These are phyloP conservation scores for Dactylorhiza incarnata DNA, from an alignment of 106 monocot genomes.

Conservation along the genomic window DNA sequence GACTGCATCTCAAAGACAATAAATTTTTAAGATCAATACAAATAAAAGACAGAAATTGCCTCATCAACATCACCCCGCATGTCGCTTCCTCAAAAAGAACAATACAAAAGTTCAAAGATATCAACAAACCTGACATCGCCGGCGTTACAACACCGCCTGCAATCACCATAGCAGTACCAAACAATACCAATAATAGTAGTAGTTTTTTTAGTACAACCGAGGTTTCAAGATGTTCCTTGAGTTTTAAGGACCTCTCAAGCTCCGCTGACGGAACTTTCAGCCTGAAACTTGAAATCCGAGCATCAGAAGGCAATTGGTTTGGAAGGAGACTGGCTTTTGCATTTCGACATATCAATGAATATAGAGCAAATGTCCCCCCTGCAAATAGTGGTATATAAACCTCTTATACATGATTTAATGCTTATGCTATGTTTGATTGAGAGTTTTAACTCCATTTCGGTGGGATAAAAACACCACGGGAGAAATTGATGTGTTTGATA, in stretches of 20 bases:
- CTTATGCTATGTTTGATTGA: too few species aligned
- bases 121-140: constrained; percentile 82
- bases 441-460: too few species aligned
- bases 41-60: background rate
- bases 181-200: constrained; percentile 75
- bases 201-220: constrained; percentile 66
- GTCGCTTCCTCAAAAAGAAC: background rate
- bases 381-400: constrained; percentile 8
- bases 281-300: constrained; percentile 84
- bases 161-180: constrained; percentile 97
- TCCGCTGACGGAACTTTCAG: constrained; percentile 86
- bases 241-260: constrained; percentile 87
- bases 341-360: constrained; percentile 96
- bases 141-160: constrained; percentile 91
- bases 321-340: constrained; percentile 89
- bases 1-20: constrained; percentile 27
- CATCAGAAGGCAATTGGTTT: constrained; percentile 87
- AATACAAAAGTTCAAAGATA: constrained; percentile 4
- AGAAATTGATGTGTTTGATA: too few species aligned
- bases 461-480: too few species aligned
- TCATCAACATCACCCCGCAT: background rate
- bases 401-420: background rate
- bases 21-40: constrained; percentile 2
- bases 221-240: constrained; percentile 75
- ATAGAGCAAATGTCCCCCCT: constrained; percentile 97